These are phyloP conservation scores for Chlamydomonas sp. DNA, from an alignment of 139 green algal genomes.

Conservation along the genomic window DNA sequence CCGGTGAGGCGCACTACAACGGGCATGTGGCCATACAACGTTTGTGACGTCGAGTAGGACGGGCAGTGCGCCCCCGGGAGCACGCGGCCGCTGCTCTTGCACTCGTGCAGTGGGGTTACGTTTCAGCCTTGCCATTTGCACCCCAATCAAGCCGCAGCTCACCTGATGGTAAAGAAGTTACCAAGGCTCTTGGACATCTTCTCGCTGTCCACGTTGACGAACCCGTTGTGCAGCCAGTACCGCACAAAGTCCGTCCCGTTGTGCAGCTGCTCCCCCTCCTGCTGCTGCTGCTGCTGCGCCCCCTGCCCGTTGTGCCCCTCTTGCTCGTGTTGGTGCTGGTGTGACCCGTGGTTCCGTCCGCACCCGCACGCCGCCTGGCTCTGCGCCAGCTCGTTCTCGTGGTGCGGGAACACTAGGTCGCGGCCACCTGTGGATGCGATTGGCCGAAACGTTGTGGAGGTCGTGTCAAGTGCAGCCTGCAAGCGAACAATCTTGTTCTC, in stretches of 20 bases:
- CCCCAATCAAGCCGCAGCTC: no score
- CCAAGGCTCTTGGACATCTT: constrained; percentile 98
- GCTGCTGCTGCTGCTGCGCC: constrained; percentile 6
- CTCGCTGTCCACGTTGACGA: constrained; percentile 95
- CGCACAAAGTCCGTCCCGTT: constrained; percentile 78
- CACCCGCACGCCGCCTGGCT: constrained; percentile 58
- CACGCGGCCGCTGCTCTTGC: no score
- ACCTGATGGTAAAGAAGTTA: constrained; percentile 99
- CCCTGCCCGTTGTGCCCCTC: neutral
- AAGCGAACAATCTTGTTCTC: no score
- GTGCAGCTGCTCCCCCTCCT: constrained; percentile 1
- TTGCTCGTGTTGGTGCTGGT: neutral
- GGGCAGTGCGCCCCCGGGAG: no score
- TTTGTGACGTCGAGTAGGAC: no score
- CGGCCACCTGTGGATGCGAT: constrained; percentile 46
- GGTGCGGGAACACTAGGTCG: constrained; percentile 95
- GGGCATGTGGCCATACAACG: neutral
- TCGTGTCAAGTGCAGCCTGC: no score
- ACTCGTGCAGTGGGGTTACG: no score
- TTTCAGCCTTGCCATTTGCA: no score
- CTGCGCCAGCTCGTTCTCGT: constrained; percentile 98
- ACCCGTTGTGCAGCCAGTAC: constrained; percentile 97
- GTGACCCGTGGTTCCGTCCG: neutral
- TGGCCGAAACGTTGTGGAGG: no score
- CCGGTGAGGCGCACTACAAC: neutral